phyloP scores from a whole-genome alignment of 2,329 filamentous ascomycete species.

The Plectosphaerella cucumerina region DNA sequence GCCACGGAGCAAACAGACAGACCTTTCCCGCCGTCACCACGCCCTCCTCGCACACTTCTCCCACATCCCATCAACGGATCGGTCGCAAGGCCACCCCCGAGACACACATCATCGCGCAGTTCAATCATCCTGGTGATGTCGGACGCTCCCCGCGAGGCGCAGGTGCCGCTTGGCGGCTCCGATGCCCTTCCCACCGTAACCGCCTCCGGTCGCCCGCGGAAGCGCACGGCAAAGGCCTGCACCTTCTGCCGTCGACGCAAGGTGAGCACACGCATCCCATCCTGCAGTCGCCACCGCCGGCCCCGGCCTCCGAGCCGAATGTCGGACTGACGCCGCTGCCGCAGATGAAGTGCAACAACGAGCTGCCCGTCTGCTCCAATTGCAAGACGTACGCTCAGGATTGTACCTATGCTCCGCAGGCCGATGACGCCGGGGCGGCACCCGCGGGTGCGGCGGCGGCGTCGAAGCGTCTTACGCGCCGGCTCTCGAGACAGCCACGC shows the following conservation, averaged over 20 bases:
- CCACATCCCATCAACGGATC: not conserved
- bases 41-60: not conserved
- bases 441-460: not conserved
- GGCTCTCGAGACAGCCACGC: too few relatives aligned
- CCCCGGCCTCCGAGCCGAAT: constrained; percentile 1
- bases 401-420: constrained; percentile 37
- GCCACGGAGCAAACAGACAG: not conserved
- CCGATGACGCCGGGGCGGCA: constrained; percentile 15
- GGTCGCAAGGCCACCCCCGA: not conserved
- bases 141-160: too few relatives aligned
- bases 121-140: too few relatives aligned
- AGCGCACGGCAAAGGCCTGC: constrained; percentile 23
- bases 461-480: too few relatives aligned
- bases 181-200: not conserved
- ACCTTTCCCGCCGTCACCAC: too few relatives aligned
- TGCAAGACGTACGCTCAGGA: constrained; percentile 39
- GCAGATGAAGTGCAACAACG: constrained; percentile 47
- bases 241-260: constrained; percentile 25
- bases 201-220: constrained; percentile 12
- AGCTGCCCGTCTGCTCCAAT: constrained; percentile 38
- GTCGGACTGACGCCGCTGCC: not conserved
- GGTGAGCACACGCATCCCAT: constrained; percentile 12
- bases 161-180: too few relatives aligned
- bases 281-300: not conserved
- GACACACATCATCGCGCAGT: not conserved